Evolutionary conservation across 148 eudicot genomes (phyloP), one percentile per base, ranked within the genome.

Genomic region (Nepenthes gracilis): DNA sequence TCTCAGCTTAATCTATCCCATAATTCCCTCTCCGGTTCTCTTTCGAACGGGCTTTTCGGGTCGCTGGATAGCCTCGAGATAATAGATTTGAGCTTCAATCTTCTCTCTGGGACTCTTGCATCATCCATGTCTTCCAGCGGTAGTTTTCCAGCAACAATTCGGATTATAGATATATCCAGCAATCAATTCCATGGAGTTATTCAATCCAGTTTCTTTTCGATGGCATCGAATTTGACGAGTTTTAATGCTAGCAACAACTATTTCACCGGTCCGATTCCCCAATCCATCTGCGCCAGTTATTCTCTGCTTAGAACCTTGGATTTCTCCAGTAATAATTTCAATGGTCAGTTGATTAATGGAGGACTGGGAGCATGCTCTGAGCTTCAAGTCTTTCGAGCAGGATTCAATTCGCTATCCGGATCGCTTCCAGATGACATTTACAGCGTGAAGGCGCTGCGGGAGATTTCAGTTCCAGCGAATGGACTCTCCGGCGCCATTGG

Each of bases 161-260:
- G 35, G n/a, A 43, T 32, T 11, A 32, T 78, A 1, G 62, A 78
- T 33, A 32, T 78, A 5, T 78, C 82, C 35, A 61, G 78, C 67
- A 78, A 78, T 49, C 57, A 52, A n/a, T 53, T 78, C n/a, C 36
- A n/a, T 2, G 74, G 73, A 1, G 37, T n/a, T 45, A 12, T 79
- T 49, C 23, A 23, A 23, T 23, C 23, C 0, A 23, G 47, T 1
- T 6, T 33, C 59, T 47, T 72, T n/a, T 36, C 14, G 9, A 8
- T 2, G 4, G 60, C 71, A 9, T 5, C 9, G 33, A 66, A 69
- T 35, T 36, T 72, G 37, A 13, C 58, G 11, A 12, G n/a, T 14
- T 60, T 71, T 2, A 76, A 75, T 54, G 61, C 70, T 6, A 79
- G 80, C 72, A 69, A 66, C 67, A 79, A 79, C 36, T 60, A 40